Evolutionary conservation across 73 alveolate species (phyloP).

Genomic region (Paramecium sexaurelia): DNA sequence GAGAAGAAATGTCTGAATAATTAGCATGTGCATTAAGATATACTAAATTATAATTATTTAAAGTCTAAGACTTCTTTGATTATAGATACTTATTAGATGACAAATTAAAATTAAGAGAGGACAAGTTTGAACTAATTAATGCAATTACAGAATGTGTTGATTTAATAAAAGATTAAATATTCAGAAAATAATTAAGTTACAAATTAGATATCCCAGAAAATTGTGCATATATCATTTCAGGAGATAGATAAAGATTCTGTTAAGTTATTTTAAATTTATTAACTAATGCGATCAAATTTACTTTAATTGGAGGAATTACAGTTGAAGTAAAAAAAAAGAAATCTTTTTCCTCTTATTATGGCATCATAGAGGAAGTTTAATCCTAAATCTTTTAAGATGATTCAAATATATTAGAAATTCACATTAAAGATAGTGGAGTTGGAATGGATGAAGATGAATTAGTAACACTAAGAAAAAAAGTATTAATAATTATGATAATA

Average conservation of each 20-base stretch:
- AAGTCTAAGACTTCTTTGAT: slow-evolving; percentile 8
- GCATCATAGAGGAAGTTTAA: background rate
- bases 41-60: background rate
- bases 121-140: background rate
- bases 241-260: slow-evolving; percentile 27
- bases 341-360: background rate
- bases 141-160: slow-evolving; percentile 30
- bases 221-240: background rate
- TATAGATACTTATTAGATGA: slow-evolving; percentile 3
- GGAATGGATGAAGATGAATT: slow-evolving; percentile 55
- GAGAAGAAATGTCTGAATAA: background rate
- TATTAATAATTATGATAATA: background rate
- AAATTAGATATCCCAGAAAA: slow-evolving; percentile 12
- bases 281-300: slow-evolving; percentile 24
- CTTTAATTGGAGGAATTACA: background rate
- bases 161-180: background rate
- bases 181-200: background rate
- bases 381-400: background rate
- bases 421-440: slow-evolving; percentile 12
- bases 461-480: background rate
- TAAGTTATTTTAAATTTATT: background rate
- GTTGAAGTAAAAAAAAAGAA: background rate
- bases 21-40: slow-evolving; percentile 24
- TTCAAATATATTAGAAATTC: background rate
- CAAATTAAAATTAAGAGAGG: background rate